Base-by-base conservation (phyloP, 2,329 filamentous ascomycete genomes). In the Penicillium sp. region DNA sequence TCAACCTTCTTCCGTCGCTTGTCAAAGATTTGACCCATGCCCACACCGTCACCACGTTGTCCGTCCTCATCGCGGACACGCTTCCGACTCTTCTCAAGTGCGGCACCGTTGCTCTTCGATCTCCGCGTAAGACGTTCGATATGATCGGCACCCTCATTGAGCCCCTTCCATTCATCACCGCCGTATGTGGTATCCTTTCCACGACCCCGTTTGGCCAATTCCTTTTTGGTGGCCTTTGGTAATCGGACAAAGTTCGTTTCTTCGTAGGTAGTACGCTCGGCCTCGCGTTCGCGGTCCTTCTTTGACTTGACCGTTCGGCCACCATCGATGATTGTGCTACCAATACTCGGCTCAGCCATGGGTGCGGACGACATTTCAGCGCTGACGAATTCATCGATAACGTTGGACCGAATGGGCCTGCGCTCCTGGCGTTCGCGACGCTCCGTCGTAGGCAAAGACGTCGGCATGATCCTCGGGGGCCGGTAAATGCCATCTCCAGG, bases 191-290 rank as follows among this genome's bases (percentile, higher is more conserved):
- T 74, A 66, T 76, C 71, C 49, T 63, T 62, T 29, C 69, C 65
- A 30, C 69, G 67, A 31, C 71, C 69, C 67, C 80, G 83, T 75
- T 87, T 86, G 40, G 82, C 80, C 50, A 77, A 75, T 4, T 95
- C 90, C 74, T 95, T 95, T 79, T 95, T 97, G 73, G 83, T 88
- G 69, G 88, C 82, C 62, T 84, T 86, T 11, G 92, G 90, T 62
- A 99, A 75, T 59, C 93, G 88, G 13, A 89, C 83, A 64, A 96
- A 92, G 74, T 99, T 95, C 59, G 78, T 80, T 73, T 99, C 93
- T 75, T 99, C 93, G 73, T 96, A 99, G 40, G 87, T 82, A 51
- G 80, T 80, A 47, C 88, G 79, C 73, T 95, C 91, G 1, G 80
- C 80, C 68, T 97, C 91, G 34, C 83, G 82, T 55, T 83, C 83